phyloP scores from a whole-genome alignment of 2,329 filamentous ascomycete species.

The Rasamsonia emersonii region DNA sequence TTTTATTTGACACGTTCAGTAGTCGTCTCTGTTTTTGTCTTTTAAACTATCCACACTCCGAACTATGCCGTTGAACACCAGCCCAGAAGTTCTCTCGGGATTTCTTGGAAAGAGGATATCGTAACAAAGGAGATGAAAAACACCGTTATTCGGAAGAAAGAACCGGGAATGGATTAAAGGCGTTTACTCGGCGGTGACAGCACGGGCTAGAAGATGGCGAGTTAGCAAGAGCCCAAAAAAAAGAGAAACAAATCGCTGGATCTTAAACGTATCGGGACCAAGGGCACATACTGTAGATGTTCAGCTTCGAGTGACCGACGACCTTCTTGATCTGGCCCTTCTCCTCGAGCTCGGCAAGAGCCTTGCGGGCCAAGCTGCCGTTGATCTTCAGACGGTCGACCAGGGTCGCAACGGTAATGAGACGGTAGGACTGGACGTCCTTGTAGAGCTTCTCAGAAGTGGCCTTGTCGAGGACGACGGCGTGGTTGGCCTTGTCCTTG shows the following conservation, averaged over 20 bases:
- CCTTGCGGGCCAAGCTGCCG: constrained; percentile 86
- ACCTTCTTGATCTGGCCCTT: constrained; percentile 98
- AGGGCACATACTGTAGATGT: constrained; percentile 78
- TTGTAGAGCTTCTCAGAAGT: constrained; percentile 98
- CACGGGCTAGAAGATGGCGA: constrained; percentile 29
- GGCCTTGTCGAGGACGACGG: constrained; percentile 94
- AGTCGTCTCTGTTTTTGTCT: too few relatives aligned
- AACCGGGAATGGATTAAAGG: constrained; percentile 10
- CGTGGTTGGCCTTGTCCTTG: constrained; percentile 99
- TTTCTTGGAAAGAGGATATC: constrained; percentile 31
- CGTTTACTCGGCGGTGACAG: constrained; percentile 38
- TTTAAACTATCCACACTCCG: constrained; percentile 22
- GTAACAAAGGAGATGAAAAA: too few relatives aligned
- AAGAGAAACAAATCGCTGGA: too few relatives aligned
- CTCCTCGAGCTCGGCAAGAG: constrained; percentile 89
- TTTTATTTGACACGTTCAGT: constrained; percentile 25
- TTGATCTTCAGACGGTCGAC: constrained; percentile 99
- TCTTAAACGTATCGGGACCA: too few relatives aligned
- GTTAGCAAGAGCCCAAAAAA: too few relatives aligned
- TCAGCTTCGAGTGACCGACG: constrained; percentile 91
- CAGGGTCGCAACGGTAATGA: constrained; percentile 96
- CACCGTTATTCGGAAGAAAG: constrained; percentile 24
- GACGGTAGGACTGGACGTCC: constrained; percentile 99
- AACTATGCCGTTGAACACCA: constrained; percentile 24
- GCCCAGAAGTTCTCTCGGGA: constrained; percentile 26